These are phyloP conservation scores for Vicia sativa DNA, from an alignment of 306 rosid species.

Conservation along the genomic window DNA sequence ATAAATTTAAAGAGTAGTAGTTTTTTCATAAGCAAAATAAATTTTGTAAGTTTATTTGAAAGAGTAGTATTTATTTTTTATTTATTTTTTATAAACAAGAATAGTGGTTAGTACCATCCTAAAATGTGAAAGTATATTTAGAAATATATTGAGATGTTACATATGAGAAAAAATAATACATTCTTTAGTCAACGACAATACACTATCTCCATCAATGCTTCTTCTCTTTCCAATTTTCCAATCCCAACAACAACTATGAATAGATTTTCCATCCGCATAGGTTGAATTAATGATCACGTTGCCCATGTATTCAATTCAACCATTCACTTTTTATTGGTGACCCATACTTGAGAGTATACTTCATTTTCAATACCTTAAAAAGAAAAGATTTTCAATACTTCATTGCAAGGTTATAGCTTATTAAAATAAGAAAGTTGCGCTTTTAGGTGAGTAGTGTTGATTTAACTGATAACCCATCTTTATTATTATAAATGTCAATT, in stretches of 20 bases:
- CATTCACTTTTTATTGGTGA: neutral
- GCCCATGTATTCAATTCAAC: neutral
- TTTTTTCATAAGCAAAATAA: too few species aligned
- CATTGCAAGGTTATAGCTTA: neutral
- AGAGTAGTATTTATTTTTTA: too few species aligned
- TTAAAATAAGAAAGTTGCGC: neutral
- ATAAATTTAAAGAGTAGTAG: too few species aligned
- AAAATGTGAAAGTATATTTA: too few species aligned
- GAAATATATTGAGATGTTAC: too few species aligned
- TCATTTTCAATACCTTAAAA: neutral
- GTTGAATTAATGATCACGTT: neutral
- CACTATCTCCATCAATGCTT: neutral
- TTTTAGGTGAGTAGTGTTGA: neutral
- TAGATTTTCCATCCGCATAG: neutral
- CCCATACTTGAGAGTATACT: neutral
- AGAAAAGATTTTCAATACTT: neutral
- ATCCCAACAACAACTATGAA: conserved; percentile 3
- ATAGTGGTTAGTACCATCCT: too few species aligned
- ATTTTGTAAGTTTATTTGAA: too few species aligned
- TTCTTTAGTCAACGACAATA: neutral
- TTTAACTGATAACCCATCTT: neutral
- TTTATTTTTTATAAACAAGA: too few species aligned
- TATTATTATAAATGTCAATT: neutral
- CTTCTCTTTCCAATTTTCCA: neutral
- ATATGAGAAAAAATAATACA: too few species aligned